Base-by-base conservation (phyloP, 1,284 basidiomycete genomes). In the Cystobasidium pallidum region DNA sequence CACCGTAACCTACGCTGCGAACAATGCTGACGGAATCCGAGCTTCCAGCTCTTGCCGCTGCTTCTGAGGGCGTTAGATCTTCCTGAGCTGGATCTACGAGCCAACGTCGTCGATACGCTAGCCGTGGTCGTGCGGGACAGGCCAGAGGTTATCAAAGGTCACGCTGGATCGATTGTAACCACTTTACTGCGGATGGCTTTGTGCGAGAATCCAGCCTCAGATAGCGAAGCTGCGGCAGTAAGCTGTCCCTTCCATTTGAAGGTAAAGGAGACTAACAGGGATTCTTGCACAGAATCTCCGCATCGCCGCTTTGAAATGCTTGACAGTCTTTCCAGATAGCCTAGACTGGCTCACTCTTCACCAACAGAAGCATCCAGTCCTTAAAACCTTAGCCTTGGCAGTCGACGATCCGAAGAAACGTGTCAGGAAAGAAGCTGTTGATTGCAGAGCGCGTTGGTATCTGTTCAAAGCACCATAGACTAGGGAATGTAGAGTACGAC, bases 361-460 rank as follows among this genome's bases (percentile, higher is more conserved):
- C 77, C 87, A 88, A 6, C 85, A 87, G 77, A 94, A 91, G 81
- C 75, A 84, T 0, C 81, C 80, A 0, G 91, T 97, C 10, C 81
- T 97, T 61, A 86, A 87, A 41, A 87, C 89, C 70, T 84, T 99
- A 30, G 89, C 85, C 0, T 85, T 84, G 70, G 86, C 85, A 10
- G 81, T 96, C 55, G 94, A 97, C 79, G 94, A 97, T 81, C 89
- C 90, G 2, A 90, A 89, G 78, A 84, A 89, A 73, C 82, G 82
- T 0, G 92, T 97, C 8, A 84, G 94, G 52, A 88, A 87, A 77
- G 90, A 91, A 77, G 94, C 93, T 0, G 94, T 97, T 6, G 88
- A 92, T 78, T 89, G 92, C 66, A 83, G 94, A 30, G 81, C 82
- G 3, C 78, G 78, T 70, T 85, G 84, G 84, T 84, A 68, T 58